Evolutionary conservation across 164 flowering plant genomes (phyloP).

Genomic region (Protea cynaroides): DNA sequence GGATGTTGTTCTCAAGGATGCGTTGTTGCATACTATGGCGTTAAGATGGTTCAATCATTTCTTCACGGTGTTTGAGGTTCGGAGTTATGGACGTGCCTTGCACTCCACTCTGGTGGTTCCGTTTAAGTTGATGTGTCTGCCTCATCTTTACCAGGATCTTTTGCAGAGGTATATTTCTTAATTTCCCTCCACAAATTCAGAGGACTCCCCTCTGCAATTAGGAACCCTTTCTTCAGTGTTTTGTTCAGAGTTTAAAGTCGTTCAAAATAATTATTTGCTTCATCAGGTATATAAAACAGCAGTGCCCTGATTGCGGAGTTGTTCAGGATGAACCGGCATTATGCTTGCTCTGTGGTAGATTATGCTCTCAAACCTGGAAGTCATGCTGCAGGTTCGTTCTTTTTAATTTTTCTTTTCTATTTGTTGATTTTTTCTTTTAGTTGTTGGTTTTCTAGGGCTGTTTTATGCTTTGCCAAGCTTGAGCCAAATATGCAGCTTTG

Average conservation of each 20-base stretch:
- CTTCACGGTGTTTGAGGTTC: constrained; percentile 29
- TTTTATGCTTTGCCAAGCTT: too few relatives aligned
- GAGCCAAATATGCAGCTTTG: constrained; percentile 1
- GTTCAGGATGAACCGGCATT: constrained; percentile 62
- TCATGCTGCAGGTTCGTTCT: constrained; percentile 73
- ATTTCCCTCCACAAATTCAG: not conserved
- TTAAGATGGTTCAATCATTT: constrained; percentile 65
- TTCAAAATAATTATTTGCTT: not conserved
- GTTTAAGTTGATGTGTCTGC: constrained; percentile 70
- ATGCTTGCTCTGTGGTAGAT: constrained; percentile 84
- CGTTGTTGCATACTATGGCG: constrained; percentile 30
- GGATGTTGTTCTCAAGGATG: constrained; percentile 51
- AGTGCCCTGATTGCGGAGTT: constrained; percentile 53
- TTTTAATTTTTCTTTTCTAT: too few relatives aligned
- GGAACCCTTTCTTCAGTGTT: not conserved
- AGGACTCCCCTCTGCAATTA: too few relatives aligned
- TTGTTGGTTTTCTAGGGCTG: too few relatives aligned
- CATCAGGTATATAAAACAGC: constrained; percentile 73
- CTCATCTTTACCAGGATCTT: constrained; percentile 80
- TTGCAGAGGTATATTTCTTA: constrained; percentile 60
- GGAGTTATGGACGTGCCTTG: constrained; percentile 19
- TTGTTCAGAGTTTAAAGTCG: not conserved
- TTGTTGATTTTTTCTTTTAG: too few relatives aligned
- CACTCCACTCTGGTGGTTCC: constrained; percentile 67
- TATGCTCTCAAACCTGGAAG: constrained; percentile 76